phyloP scores from a whole-genome alignment of 768 basidiomycete species.

The Hydnomerulius pinastri region DNA sequence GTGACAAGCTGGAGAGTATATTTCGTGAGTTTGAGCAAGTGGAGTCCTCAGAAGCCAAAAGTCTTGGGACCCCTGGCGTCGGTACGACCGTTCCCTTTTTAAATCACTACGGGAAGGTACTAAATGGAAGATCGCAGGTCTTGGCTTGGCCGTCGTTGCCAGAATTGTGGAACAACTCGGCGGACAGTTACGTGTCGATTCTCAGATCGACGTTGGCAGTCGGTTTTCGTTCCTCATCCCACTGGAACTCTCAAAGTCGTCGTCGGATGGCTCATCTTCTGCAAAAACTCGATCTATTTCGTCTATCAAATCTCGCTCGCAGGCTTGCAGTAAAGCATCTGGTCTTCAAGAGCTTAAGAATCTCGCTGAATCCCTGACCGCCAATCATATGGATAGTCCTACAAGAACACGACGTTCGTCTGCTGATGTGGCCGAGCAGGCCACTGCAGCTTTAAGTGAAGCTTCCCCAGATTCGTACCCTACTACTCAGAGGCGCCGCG shows the following conservation, averaged over 20 bases:
- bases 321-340: slow-evolving; percentile 2
- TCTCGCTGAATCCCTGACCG: slow-evolving; percentile 50
- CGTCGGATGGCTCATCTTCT: slow-evolving; percentile 4
- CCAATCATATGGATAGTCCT: slow-evolving; percentile 35
- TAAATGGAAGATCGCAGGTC: slow-evolving; percentile 43
- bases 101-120: too few relatives aligned
- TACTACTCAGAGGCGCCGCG: neutral
- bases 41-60: slow-evolving; percentile 49
- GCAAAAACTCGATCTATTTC: neutral
- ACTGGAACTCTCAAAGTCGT: slow-evolving; percentile 44
- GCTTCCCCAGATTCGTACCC: neutral
- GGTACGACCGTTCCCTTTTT: slow-evolving; percentile 39
- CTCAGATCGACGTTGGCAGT: slow-evolving; percentile 63
- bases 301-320: neutral
- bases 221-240: slow-evolving; percentile 74
- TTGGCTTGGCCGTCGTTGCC: slow-evolving; percentile 80
- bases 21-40: slow-evolving; percentile 83
- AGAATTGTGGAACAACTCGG: slow-evolving; percentile 78
- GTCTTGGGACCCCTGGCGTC: slow-evolving; percentile 43
- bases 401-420: neutral
- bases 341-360: slow-evolving; percentile 41
- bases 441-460: neutral
- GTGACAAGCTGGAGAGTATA: slow-evolving; percentile 68
- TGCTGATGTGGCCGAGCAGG: neutral
- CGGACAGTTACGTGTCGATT: slow-evolving; percentile 79